These are phyloP conservation scores for Clonostachys byssicola DNA, from an alignment of 2,329 filamentous ascomycete genomes.

Conservation along the genomic window DNA sequence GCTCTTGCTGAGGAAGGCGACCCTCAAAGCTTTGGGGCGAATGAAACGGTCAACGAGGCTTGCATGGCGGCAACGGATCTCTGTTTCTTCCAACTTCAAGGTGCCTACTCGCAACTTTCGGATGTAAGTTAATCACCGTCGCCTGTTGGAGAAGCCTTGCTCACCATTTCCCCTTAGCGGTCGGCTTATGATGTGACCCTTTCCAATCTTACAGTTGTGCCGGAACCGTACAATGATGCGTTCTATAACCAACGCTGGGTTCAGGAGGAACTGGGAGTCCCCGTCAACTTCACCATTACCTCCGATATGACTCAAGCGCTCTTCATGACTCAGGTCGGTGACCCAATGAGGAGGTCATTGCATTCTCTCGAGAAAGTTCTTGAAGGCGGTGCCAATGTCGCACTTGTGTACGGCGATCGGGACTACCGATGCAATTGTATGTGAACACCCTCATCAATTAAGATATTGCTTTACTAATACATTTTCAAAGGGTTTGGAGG, in stretches of 20 bases:
- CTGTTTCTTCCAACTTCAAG: constrained; percentile 4
- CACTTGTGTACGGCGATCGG: constrained; percentile 61
- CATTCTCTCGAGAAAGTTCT: constrained; percentile 51
- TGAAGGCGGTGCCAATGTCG: constrained; percentile 59
- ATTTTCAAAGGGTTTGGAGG: constrained; percentile 42
- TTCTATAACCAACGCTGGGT: constrained; percentile 58
- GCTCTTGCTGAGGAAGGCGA: constrained; percentile 19
- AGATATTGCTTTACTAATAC: neutral
- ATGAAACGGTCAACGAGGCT: constrained; percentile 27
- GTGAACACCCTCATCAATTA: neutral
- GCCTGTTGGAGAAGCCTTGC: neutral
- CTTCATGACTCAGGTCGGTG: constrained; percentile 56
- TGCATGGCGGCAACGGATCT: constrained; percentile 43
- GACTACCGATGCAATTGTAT: constrained; percentile 59
- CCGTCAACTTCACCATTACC: constrained; percentile 49
- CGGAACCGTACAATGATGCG: constrained; percentile 50
- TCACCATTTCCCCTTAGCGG: too few relatives aligned
- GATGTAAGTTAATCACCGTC: neutral
- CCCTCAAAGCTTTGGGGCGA: constrained; percentile 29
- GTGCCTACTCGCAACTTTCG: neutral
- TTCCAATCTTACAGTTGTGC: constrained; percentile 14
- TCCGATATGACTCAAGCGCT: constrained; percentile 30
- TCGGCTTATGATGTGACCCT: constrained; percentile 48
- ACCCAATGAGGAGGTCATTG: constrained; percentile 36
- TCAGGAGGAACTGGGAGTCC: constrained; percentile 55